Base-by-base conservation (phyloP, 768 basidiomycete species). In the Lactarius indigo region DNA sequence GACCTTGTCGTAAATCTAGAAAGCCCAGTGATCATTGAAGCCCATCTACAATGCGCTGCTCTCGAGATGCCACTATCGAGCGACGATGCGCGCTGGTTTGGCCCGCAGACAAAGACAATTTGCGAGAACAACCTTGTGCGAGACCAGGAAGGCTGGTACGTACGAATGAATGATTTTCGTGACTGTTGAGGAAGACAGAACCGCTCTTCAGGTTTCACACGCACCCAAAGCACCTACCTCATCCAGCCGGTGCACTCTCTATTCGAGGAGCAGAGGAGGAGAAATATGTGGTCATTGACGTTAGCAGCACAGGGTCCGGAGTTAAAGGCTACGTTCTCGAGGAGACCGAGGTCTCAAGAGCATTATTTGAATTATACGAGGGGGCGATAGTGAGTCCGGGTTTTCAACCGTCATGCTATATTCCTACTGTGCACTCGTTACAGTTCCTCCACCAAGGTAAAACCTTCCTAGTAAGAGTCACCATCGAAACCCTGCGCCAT, bases 381-480 rank as follows among this genome's bases (percentile, higher is more conserved):
- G 94, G 94, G 15, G 93, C 87, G 5, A 87, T 96, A 68, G 91
- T 91, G 75, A 69, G 81, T 79, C 2, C 15, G 47, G 13, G 9
- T 6, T 39, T 58, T 39, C 26, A 13, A 42, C n/a, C 35, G 35
- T 20, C 30, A 13, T 26, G 7, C 12, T 10, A 15, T 13, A 41
- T 63, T n/a, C 39, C 12, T 37, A 18, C 18, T n/a, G 13, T 52
- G 18, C 52, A 26, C 37, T 52, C 63, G 71, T 42, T 12, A 64
- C 59, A 93, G 89, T 96, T 92, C 76, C 86, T 96, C 76, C 93
- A 95, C 72, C 94, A 94, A 78, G 94, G 94, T 4, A 69, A 87
- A 67, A 87, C 91, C 0, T 95, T 87, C 74, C 81, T 95, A 54
- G 92, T 92, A 68, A 72, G 83, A 74, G 15, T 26, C 30, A 54